Conservation (phyloP, 768 basidiomycete genomes). For the Termitomyces heimii region DNA sequence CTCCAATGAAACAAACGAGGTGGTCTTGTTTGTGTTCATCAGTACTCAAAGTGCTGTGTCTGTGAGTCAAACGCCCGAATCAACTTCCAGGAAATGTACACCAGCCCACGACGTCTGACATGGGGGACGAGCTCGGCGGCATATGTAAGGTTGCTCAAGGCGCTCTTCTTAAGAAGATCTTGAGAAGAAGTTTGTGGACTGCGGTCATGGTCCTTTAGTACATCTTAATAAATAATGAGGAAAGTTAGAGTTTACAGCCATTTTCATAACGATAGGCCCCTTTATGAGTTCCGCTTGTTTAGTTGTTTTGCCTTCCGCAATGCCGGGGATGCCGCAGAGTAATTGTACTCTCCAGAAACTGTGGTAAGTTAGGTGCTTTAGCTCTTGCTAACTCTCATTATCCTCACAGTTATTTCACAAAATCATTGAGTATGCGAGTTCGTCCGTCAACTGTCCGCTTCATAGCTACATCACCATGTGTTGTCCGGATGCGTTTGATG, state of each 20-base stretch:
- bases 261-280: too few species aligned
- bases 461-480: too few species aligned
- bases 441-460: too few species aligned
- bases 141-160: constrained; percentile 54
- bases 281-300: too few species aligned
- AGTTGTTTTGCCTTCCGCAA: too few species aligned
- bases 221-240: constrained; percentile 46
- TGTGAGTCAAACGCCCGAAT: background rate
- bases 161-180: constrained; percentile 58
- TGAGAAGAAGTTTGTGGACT: constrained; percentile 72
- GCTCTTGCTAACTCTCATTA: too few species aligned
- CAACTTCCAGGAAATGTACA: constrained; percentile 19
- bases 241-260: background rate
- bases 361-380: too few species aligned
- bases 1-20: constrained; percentile 92
- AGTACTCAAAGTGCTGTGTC: constrained; percentile 57
- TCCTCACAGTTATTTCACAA: too few species aligned
- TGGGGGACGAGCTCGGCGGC: constrained; percentile 77
- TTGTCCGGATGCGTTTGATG: too few species aligned
- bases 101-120: constrained; percentile 23
- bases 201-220: constrained; percentile 82
- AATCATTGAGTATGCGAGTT: too few species aligned
- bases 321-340: too few species aligned
- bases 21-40: constrained; percentile 93
- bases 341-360: too few species aligned